phyloP scores from a whole-genome alignment of 805 yeast genomes.

The Teunomyces pallodes region DNA sequence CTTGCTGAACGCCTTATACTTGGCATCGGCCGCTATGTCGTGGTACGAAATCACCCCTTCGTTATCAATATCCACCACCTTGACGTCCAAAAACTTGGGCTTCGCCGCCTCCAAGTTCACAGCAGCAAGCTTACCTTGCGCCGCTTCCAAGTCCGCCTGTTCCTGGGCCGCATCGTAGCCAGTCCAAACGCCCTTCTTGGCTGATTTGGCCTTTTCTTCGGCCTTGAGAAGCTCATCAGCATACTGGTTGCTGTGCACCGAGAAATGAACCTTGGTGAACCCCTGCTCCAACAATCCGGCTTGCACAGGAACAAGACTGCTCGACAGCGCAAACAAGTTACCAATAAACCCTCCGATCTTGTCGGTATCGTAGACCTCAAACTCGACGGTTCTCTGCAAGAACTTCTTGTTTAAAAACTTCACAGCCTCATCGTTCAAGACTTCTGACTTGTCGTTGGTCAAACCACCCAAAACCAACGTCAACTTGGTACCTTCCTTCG shows the following conservation, averaged over 20 bases:
- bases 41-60: constrained; percentile 49
- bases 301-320: constrained; percentile 53
- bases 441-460: constrained; percentile 37
- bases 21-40: constrained; percentile 35
- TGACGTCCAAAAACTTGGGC: constrained; percentile 50
- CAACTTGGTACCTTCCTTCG: constrained; percentile 68
- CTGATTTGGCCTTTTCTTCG: constrained; percentile 56
- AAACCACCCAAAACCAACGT: constrained; percentile 78
- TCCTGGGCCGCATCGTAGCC: constrained; percentile 46
- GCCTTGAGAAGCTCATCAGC: constrained; percentile 56
- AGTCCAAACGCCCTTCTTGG: constrained; percentile 66
- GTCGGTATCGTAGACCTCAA: constrained; percentile 68
- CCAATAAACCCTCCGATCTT: constrained; percentile 82
- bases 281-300: constrained; percentile 59
- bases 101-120: constrained; percentile 24
- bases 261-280: constrained; percentile 59
- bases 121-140: constrained; percentile 16
- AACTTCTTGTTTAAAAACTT: constrained; percentile 52
- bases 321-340: constrained; percentile 53
- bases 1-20: constrained; percentile 44
- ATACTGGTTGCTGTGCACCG: constrained; percentile 57
- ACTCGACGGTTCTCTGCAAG: constrained; percentile 70
- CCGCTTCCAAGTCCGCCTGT: constrained; percentile 29
- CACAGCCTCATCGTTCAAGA: constrained; percentile 48
- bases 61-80: constrained; percentile 48